Conservation (phyloP, 208 protist species). For the Naegleria gruberi region DNA sequence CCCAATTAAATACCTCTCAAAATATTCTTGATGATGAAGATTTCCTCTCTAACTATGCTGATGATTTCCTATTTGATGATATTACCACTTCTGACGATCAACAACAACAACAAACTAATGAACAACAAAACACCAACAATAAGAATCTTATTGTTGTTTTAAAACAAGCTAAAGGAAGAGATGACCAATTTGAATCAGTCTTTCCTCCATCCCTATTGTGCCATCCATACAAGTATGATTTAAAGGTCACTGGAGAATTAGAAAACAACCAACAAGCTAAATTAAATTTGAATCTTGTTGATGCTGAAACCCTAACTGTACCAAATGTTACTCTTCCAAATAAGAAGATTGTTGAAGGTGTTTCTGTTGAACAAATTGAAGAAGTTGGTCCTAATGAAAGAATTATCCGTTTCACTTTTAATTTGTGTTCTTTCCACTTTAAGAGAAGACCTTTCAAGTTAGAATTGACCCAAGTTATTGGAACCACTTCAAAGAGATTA, state of each 20-base stretch:
- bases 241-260: background rate
- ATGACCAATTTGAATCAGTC: background rate
- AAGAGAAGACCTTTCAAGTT: background rate
- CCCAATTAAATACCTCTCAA: background rate
- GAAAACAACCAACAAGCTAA: background rate
- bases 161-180: background rate
- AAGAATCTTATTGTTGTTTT: background rate
- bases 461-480: background rate
- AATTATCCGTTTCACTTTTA: constrained; percentile 3
- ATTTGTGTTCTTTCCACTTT: constrained; percentile 14
- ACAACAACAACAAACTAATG: background rate
- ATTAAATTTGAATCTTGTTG: background rate
- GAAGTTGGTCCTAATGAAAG: background rate
- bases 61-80: background rate
- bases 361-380: background rate
- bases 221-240: constrained; percentile 16
- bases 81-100: background rate
- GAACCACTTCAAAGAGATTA: background rate
- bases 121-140: background rate
- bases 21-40: background rate
- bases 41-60: background rate
- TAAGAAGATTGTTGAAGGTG: background rate
- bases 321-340: background rate
- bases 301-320: background rate
- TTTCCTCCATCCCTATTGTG: background rate